These are phyloP conservation scores for Kwoniella shandongensis DNA, from an alignment of 768 basidiomycete species.

Conservation along the genomic window DNA sequence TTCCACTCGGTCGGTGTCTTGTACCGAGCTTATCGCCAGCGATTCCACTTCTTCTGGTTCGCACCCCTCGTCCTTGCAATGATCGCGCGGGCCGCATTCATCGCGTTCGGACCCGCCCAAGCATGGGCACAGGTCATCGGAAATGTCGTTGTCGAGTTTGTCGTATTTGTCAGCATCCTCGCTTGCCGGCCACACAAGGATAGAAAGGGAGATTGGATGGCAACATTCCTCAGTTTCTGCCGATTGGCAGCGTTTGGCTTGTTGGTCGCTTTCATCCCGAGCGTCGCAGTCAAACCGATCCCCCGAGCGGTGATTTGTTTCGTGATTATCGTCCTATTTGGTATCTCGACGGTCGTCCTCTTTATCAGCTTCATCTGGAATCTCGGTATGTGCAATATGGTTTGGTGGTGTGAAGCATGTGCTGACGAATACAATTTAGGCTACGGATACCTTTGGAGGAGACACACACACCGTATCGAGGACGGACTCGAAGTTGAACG, in stretches of 20 bases:
- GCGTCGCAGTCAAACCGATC: constrained; percentile 67
- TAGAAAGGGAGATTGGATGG: constrained; percentile 69
- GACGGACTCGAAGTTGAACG: constrained; percentile 49
- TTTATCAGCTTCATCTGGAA: constrained; percentile 68
- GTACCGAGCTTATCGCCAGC: constrained; percentile 63
- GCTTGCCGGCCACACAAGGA: constrained; percentile 65
- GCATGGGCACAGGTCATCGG: constrained; percentile 70
- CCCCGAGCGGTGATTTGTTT: constrained; percentile 78
- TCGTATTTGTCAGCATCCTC: constrained; percentile 61
- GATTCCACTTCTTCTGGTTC: constrained; percentile 68
- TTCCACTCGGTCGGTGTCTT: constrained; percentile 50
- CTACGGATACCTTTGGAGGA: constrained; percentile 51
- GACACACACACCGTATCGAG: constrained; percentile 47
- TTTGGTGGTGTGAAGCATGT: too few relatives aligned
- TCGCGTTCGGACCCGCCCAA: constrained; percentile 59
- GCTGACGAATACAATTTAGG: constrained; percentile 15
- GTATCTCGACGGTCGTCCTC: constrained; percentile 68
- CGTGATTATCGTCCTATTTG: constrained; percentile 69
- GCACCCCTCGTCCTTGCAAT: constrained; percentile 61
- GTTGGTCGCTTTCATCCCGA: constrained; percentile 73
- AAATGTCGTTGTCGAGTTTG: constrained; percentile 66
- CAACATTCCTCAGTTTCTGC: constrained; percentile 65
- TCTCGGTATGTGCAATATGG: constrained; percentile 39
- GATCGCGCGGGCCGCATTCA: constrained; percentile 70
- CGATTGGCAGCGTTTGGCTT: constrained; percentile 70